Evolutionary conservation across 768 basidiomycete species (phyloP), one percentile per base, ranked within the genome.

Genomic region (Termitomyces sp.): DNA sequence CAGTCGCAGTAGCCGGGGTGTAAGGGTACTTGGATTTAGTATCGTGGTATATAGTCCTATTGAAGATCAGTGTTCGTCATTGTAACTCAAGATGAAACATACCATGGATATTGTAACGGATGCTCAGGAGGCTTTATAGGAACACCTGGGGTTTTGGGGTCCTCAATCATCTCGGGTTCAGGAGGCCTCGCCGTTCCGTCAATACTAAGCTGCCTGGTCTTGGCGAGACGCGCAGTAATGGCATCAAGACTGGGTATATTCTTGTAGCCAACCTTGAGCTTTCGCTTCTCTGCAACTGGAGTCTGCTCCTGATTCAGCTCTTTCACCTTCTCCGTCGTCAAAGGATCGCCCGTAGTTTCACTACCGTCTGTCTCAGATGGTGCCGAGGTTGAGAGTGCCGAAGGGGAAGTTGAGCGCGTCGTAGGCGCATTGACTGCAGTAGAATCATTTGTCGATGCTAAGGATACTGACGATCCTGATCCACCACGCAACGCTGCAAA

Each of bases 1-100:
- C 57, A 16, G 65, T 65, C 6, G 65, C 68, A 0, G 74, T 62
- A 16, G 77, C 80, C 2, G 84, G 83, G 0, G 85, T 81, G 62
- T 73, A 83, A 4, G 88, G 82, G 55, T 74, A 78, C 71, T 89
- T 88, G 59, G 85, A 68, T 77, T 95, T 96, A 24, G 87, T 82
- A 68, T 97, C 95, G 71, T 93, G 92, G 71, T 85, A 97, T 60
- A 96, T 80, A 13, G 91, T 95, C 94, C 93, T 94, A 55, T 43
- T 37, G 39, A 16, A 30, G 26, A 51, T 61, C 50, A 61, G 46
- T 26, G 36, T 13, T 9, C 56, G 52, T 44, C 42, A 47, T 44
- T n/a, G 50, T 8, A 54, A 12, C 54, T 14, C 60, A 32, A 4
- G 32, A 36, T 13, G 4, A n/a, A 16, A 72, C 84, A 56, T 56